Conservation (phyloP, 2,329 filamentous ascomycete genomes). For the Sporothrix globosa region DNA sequence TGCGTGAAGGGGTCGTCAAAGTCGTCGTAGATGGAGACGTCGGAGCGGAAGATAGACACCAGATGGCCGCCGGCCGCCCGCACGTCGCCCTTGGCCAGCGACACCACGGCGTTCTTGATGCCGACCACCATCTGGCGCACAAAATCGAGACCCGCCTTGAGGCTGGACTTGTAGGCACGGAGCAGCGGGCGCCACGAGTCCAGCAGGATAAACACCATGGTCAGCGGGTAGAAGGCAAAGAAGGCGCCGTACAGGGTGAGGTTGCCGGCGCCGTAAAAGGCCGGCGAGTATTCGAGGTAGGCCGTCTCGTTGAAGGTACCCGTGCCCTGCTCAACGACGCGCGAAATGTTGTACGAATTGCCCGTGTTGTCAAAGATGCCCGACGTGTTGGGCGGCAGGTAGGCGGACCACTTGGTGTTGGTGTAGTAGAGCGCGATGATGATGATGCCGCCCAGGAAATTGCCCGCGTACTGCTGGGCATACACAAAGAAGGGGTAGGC, state of each 20-base stretch:
- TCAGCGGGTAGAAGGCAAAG: conserved; percentile 59
- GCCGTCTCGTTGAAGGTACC: conserved; percentile 52
- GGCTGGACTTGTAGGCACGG: conserved; percentile 25
- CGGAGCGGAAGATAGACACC: neutral
- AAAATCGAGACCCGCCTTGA: conserved; percentile 13
- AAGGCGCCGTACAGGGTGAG: conserved; percentile 59
- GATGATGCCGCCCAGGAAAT: conserved; percentile 58
- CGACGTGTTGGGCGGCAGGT: conserved; percentile 58
- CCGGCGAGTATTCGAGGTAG: conserved; percentile 56
- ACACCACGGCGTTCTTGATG: neutral
- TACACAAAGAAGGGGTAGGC: conserved; percentile 58
- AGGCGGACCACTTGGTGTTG: conserved; percentile 58
- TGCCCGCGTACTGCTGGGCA: conserved; percentile 63
- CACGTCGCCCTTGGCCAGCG: neutral
- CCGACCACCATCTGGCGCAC: conserved; percentile 27
- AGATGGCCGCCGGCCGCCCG: neutral
- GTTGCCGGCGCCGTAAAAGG: conserved; percentile 55
- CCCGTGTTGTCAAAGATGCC: conserved; percentile 56
- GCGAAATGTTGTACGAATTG: conserved; percentile 52
- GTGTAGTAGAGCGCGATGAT: conserved; percentile 61
- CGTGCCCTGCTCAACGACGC: conserved; percentile 46
- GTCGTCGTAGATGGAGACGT: conserved; percentile 39
- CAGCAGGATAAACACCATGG: conserved; percentile 55
- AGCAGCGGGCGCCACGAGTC: conserved; percentile 42
- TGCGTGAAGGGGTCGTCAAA: conserved; percentile 47